phyloP scores from a whole-genome alignment of 805 yeast species.

The Yueomyces sp. region DNA sequence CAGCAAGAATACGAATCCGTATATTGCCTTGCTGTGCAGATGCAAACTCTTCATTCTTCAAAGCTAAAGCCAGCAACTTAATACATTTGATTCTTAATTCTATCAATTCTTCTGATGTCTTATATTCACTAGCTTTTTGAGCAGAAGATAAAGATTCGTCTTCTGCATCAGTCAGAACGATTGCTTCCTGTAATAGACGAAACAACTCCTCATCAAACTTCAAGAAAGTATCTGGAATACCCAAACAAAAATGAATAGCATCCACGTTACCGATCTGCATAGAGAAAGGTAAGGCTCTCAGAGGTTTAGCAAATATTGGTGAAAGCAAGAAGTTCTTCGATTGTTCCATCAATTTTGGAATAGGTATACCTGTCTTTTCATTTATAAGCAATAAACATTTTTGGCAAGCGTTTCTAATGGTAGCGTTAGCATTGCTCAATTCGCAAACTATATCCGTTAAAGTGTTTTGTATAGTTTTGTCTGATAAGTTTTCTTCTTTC shows the following conservation, averaged over 20 bases:
- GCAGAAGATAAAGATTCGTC: conserved; percentile 89
- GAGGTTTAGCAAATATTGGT: conserved; percentile 93
- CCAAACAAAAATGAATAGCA: conserved; percentile 85
- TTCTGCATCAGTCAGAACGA: conserved; percentile 93
- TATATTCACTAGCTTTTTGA: conserved; percentile 71
- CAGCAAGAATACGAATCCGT: conserved; percentile 76
- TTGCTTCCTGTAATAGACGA: conserved; percentile 74
- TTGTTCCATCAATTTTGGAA: conserved; percentile 65
- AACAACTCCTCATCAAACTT: conserved; percentile 82
- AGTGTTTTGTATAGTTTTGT: conserved; percentile 66
- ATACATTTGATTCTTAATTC: conserved; percentile 86
- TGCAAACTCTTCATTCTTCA: conserved; percentile 74
- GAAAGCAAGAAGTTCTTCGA: conserved; percentile 73
- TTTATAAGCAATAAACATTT: conserved; percentile 54
- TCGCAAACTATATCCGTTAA: conserved; percentile 88
- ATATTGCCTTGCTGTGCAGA: conserved; percentile 64
- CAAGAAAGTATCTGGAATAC: conserved; percentile 66
- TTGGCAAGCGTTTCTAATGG: conserved; percentile 74
- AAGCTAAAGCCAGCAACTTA: conserved; percentile 63
- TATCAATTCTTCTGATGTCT: conserved; percentile 78
- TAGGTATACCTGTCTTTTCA: conserved; percentile 52
- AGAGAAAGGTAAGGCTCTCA: conserved; percentile 92
- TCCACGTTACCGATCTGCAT: conserved; percentile 98
- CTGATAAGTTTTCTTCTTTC: conserved; percentile 41
- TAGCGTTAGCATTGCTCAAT: conserved; percentile 73